Evolutionary conservation across 441 rosid genomes (phyloP), one percentile per base, ranked within the genome.

Genomic region (Pelargonium cotyledonis): DNA sequence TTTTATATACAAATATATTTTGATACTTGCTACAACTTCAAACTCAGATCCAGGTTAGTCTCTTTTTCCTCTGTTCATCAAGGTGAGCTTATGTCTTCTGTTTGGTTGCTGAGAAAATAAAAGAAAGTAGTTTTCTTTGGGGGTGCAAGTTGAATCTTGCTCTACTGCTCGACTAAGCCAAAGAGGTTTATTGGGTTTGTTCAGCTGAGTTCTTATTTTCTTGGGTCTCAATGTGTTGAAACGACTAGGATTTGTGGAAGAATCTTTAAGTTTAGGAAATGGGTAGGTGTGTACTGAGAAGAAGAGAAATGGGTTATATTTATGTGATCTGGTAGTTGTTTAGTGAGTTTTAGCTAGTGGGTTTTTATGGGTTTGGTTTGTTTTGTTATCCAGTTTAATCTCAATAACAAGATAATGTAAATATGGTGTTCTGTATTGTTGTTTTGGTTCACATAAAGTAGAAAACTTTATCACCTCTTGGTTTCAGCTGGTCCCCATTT

Each of bases 11-110:
- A 21, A 21, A 21, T 21, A 21, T 21, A 21, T 70, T 23, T 26
- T 31, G 35, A 7, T 29, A 9, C 15, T 58, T 19, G 29, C 68
- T 35, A 9, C 5, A 15, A 73, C 47, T 69, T 47, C 51, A 15
- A 40, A 35, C 75, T 55, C 77, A 83, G 85, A 84, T 83, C 88
- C 88, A 81, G 88, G 88, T 80, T 72, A 77, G 87, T 72, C 55
- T 68, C 71, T 68, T 68, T 7, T 9, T 19, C 31, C 68, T 18
- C 41, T 55, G 23, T 70, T 46, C 46, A 18, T 68, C 31, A 26
- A 40, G 65, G 11, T 65, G 21, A 31, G 68, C 60, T 62, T 51
- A 16, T 72, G 12, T 23, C 16, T 1, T 69, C 66, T 66, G 66
- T 41, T 71, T 77, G 75, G 51, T 55, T 72, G 19, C 68, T 68